Evolutionary conservation across 495 filamentous ascomycete species (phyloP).

Genomic region (Cercophora samala): DNA sequence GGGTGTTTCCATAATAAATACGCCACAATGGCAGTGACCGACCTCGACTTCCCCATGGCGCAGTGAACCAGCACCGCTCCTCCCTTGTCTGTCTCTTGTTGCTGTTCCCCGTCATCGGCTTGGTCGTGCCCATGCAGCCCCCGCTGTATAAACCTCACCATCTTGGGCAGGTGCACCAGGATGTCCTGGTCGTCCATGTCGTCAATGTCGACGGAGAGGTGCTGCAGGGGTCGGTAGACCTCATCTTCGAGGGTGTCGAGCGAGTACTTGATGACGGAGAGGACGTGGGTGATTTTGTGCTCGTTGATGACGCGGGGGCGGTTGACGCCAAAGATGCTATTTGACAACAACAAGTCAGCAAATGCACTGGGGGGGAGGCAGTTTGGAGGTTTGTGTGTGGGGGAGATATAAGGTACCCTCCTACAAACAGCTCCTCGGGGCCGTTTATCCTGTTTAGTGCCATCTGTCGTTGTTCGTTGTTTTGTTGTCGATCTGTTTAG

Average conservation of each 20-base stretch:
- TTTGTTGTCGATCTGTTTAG: neutral
- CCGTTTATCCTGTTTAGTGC: conserved; percentile 56
- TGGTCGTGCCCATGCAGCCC: conserved; percentile 51
- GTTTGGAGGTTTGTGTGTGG: no score
- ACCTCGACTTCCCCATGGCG: conserved; percentile 95
- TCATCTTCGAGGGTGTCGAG: conserved; percentile 33
- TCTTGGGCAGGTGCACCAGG: conserved; percentile 70
- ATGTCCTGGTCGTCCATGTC: conserved; percentile 86
- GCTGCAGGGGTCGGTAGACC: conserved; percentile 54
- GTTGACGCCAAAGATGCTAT: conserved; percentile 72
- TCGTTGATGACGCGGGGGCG: conserved; percentile 62
- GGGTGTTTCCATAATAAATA: conserved; percentile 71
- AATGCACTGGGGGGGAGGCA: no score
- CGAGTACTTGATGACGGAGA: conserved; percentile 65
- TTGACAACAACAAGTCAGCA: conserved; percentile 4
- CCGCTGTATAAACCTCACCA: conserved; percentile 76
- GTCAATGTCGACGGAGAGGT: conserved; percentile 77
- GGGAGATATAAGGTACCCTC: conserved; percentile 56
- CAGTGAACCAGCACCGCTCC: conserved; percentile 57
- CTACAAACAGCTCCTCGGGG: conserved; percentile 73
- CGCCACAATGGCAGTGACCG: conserved; percentile 76
- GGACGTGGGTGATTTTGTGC: conserved; percentile 80
- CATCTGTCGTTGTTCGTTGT: conserved; percentile 28
- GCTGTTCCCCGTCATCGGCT: neutral
- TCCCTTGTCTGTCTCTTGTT: neutral